phyloP scores from a whole-genome alignment of 2,329 filamentous ascomycete species.

The Aspergillus intermedius region DNA sequence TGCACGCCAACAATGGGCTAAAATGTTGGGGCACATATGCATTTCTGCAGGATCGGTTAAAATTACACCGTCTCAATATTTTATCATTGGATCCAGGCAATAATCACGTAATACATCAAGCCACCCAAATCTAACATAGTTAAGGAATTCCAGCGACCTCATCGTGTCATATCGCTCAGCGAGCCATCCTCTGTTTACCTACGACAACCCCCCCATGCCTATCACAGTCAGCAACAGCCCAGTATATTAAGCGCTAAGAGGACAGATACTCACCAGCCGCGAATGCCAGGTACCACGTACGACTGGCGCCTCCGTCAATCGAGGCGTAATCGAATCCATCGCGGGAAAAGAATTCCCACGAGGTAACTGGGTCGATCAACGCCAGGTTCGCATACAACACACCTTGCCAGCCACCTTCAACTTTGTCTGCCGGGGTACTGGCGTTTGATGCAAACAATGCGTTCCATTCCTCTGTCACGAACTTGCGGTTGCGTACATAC shows the following conservation, averaged over 20 bases:
- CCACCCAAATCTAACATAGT: no score
- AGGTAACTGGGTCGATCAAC: constrained; percentile 61
- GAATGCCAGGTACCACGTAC: constrained; percentile 80
- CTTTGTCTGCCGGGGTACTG: constrained; percentile 48
- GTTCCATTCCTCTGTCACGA: constrained; percentile 78
- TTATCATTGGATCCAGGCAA: no score
- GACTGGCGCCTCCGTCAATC: constrained; percentile 68
- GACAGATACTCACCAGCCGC: constrained; percentile 53
- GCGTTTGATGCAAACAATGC: constrained; percentile 66
- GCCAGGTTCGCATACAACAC: constrained; percentile 78
- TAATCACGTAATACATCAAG: no score
- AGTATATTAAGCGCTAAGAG: constrained; percentile 2
- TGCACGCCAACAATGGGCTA: no score
- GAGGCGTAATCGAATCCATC: constrained; percentile 59
- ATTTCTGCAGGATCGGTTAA: no score
- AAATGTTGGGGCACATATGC: no score
- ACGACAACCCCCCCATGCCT: neutral
- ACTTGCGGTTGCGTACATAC: constrained; percentile 59
- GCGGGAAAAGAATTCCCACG: constrained; percentile 69
- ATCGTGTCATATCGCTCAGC: neutral
- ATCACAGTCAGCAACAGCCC: constrained; percentile 17
- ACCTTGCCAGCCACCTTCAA: constrained; percentile 76
- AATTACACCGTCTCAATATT: no score
- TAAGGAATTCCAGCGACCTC: neutral
- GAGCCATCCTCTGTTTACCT: neutral